Conservation (phyloP, 768 basidiomycete species). For the Hypholoma sublateritium region DNA sequence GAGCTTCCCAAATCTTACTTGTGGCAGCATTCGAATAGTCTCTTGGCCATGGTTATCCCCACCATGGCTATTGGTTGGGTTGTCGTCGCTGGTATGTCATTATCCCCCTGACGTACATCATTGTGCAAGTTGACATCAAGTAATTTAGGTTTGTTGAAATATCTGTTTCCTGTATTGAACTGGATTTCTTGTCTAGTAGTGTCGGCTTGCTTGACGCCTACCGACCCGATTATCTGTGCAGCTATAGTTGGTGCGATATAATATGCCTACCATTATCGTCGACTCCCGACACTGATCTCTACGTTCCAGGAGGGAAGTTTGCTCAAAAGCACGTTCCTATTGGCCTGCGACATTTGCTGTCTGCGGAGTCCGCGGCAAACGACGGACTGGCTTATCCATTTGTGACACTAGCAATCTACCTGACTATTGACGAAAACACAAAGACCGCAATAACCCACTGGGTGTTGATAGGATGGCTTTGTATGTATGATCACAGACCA, state of each 20-base stretch:
- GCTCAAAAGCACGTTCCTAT: constrained; percentile 68
- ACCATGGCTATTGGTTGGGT: constrained; percentile 89
- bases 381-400: constrained; percentile 97
- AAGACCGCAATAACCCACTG: constrained; percentile 75
- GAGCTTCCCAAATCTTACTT: constrained; percentile 89
- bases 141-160: constrained; percentile 57
- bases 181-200: constrained; percentile 81
- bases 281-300: neutral
- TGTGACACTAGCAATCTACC: constrained; percentile 81
- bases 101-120: neutral
- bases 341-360: constrained; percentile 77
- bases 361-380: constrained; percentile 92
- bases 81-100: constrained; percentile 57
- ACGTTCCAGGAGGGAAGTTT: constrained; percentile 59
- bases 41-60: constrained; percentile 70
- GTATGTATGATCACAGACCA: constrained; percentile 35
- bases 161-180: constrained; percentile 68
- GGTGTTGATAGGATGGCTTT: constrained; percentile 84
- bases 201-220: constrained; percentile 89
- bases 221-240: constrained; percentile 92
- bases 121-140: neutral
- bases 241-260: constrained; percentile 62
- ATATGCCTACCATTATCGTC: neutral
- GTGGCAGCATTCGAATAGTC: constrained; percentile 70
- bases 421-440: constrained; percentile 67